phyloP scores from a whole-genome alignment of 352 stramenopile species.

The Globisporangium heterothallicum region DNA sequence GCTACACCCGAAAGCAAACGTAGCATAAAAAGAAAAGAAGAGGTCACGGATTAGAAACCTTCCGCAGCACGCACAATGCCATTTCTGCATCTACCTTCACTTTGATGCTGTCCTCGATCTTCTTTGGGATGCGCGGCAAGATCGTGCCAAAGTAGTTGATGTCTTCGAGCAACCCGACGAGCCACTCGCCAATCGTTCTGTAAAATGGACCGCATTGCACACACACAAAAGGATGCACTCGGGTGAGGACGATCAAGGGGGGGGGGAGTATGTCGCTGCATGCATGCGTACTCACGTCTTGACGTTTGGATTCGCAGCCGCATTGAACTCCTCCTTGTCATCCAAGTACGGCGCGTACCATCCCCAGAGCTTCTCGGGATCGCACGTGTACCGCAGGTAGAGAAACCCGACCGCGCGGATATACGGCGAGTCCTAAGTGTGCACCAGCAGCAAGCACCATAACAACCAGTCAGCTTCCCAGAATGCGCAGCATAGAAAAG shows the following conservation, averaged over 20 bases:
- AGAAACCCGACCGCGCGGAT: slow-evolving; percentile 96
- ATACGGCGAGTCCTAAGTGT: slow-evolving; percentile 90
- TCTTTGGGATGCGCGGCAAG: slow-evolving; percentile 94
- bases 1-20: slow-evolving; percentile 23
- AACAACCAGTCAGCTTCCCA: too few relatives aligned
- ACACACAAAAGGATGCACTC: too few relatives aligned
- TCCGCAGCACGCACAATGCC: too few relatives aligned
- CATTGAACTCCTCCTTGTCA: slow-evolving; percentile 92
- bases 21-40: slow-evolving; percentile 1
- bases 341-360: slow-evolving; percentile 96
- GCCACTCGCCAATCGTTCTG: slow-evolving; percentile 92
- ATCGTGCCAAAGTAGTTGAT: slow-evolving; percentile 97
- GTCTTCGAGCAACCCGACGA: slow-evolving; percentile 87
- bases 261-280: too few relatives aligned
- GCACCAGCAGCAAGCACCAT: slow-evolving; percentile 2
- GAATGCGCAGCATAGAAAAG: too few relatives aligned
- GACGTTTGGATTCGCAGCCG: slow-evolving; percentile 71
- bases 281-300: slow-evolving; percentile 43
- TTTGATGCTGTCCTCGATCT: slow-evolving; percentile 95
- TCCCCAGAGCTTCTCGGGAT: slow-evolving; percentile 90
- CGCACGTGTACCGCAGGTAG: slow-evolving; percentile 95
- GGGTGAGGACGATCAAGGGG: too few relatives aligned
- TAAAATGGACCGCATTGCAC: too few relatives aligned
- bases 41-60: too few relatives aligned
- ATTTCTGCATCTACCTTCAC: too few relatives aligned